Conservation (phyloP, 177 flowering plant genomes). For the Vitis hybrid region DNA sequence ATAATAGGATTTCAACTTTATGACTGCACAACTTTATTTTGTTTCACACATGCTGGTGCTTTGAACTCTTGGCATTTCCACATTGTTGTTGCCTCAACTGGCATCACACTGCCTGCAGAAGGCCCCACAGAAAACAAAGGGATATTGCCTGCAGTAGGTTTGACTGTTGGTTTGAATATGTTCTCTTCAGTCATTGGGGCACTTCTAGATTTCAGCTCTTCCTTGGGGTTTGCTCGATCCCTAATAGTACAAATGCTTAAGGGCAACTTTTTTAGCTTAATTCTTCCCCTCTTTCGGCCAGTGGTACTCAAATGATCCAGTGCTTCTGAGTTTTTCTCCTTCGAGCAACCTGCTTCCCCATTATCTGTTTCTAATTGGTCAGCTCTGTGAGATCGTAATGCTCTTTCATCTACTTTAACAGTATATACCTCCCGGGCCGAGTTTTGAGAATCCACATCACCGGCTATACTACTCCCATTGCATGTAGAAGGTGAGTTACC, state of each 20-base stretch:
- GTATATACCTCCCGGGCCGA: conserved; percentile 18
- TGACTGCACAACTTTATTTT: conserved; percentile 61
- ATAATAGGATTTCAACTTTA: conserved; percentile 27
- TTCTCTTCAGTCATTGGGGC: conserved; percentile 33
- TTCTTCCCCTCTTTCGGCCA: conserved; percentile 68
- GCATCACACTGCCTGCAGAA: conserved; percentile 30
- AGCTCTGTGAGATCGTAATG: conserved; percentile 24
- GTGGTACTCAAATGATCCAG: conserved; percentile 27
- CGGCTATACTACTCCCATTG: conserved; percentile 36
- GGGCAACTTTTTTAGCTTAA: conserved; percentile 71
- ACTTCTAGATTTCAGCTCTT: conserved; percentile 32
- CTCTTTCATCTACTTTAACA: conserved; percentile 29
- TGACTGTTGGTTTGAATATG: conserved; percentile 25
- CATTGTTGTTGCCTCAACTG: conserved; percentile 38
- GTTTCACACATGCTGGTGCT: conserved; percentile 49
- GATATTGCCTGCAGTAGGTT: conserved; percentile 15
- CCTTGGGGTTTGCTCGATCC: conserved; percentile 55
- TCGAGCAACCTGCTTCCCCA: conserved; percentile 37
- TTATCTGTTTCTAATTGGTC: conserved; percentile 28
- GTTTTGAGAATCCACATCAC: conserved; percentile 25
- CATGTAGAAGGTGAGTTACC: conserved; percentile 25
- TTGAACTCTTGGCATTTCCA: conserved; percentile 63
- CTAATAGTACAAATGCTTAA: conserved; percentile 62
- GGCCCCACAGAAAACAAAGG: conserved; percentile 37
- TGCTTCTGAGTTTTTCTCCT: conserved; percentile 35